phyloP scores from a whole-genome alignment of 2,329 filamentous ascomycete genomes.

The Aspergillus spinulosporus region DNA sequence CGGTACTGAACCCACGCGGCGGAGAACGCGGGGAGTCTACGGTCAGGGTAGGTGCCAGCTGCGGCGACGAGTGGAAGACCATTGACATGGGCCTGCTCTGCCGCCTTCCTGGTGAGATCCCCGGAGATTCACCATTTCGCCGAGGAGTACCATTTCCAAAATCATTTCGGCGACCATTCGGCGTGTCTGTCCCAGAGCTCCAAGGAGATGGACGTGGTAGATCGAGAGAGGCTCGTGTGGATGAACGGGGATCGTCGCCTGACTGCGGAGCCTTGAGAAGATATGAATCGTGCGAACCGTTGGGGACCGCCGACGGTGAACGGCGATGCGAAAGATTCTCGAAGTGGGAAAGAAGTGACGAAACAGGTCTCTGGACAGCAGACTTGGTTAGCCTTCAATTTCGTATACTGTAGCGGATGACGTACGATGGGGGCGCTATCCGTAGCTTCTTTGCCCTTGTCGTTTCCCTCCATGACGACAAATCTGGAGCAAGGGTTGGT shows the following conservation, averaged over 20 bases:
- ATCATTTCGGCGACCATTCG: constrained; percentile 23
- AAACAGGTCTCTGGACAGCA: constrained; percentile 47
- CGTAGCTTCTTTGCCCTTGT: constrained; percentile 34
- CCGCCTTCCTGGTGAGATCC: constrained; percentile 59
- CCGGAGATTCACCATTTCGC: constrained; percentile 48
- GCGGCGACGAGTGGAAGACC: constrained; percentile 43
- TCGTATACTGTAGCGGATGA: constrained; percentile 16
- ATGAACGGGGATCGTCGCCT: constrained; percentile 32
- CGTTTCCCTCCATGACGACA: constrained; percentile 38
- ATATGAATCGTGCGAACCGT: constrained; percentile 32
- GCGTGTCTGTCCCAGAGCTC: constrained; percentile 27
- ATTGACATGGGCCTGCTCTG: constrained; percentile 54
- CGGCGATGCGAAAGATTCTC: constrained; percentile 46
- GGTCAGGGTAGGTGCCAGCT: constrained; percentile 44
- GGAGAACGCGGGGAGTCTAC: constrained; percentile 48
- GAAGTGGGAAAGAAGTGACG: constrained; percentile 51
- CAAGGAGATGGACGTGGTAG: constrained; percentile 45
- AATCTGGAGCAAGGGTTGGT: constrained; percentile 26
- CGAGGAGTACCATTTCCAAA: constrained; percentile 27
- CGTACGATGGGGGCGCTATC: constrained; percentile 42
- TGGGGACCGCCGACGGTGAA: constrained; percentile 30
- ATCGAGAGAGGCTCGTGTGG: constrained; percentile 44
- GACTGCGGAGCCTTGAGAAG: constrained; percentile 35
- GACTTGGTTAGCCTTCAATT: not conserved
- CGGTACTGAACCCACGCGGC: constrained; percentile 32